Evolutionary conservation across 164 flowering plant species (phyloP).

Genomic region (Stephania cephalantha): DNA sequence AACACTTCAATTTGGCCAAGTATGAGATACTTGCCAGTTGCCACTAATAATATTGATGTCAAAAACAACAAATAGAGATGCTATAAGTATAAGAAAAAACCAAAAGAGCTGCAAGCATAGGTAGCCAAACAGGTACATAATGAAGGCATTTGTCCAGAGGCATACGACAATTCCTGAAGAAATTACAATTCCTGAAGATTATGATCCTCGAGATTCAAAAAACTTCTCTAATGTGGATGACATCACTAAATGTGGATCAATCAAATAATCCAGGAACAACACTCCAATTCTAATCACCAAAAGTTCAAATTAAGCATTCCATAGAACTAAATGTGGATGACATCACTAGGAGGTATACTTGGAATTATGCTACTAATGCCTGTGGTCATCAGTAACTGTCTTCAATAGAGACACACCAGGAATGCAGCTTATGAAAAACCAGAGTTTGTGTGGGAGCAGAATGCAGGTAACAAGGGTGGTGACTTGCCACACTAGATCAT

Average conservation of each 20-base stretch:
- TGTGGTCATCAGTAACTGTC: conserved; percentile 23
- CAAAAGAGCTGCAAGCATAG: too few species aligned
- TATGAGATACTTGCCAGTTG: background rate
- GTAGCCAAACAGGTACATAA: too few species aligned
- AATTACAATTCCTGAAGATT: too few species aligned
- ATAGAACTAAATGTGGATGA: conserved; percentile 67
- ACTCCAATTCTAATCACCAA: conserved; percentile 43
- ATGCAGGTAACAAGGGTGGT: conserved; percentile 31
- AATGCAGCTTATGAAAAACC: conserved; percentile 31
- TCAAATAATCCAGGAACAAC: conserved; percentile 65
- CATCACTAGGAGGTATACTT: conserved; percentile 37
- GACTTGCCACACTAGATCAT: too few species aligned
- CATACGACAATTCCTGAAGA: too few species aligned
- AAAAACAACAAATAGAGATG: background rate
- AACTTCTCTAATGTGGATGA: too few species aligned
- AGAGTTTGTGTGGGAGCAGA: conserved; percentile 25
- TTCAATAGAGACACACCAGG: conserved; percentile 35
- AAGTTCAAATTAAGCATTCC: conserved; percentile 65
- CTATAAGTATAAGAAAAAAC: background rate
- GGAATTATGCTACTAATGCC: conserved; percentile 32
- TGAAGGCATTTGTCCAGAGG: too few species aligned
- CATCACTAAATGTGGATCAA: too few species aligned
- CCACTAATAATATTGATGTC: background rate
- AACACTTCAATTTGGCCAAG: background rate
- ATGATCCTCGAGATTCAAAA: too few species aligned